These are phyloP conservation scores for Carex cristatella DNA, from an alignment of 176 grass and related monocot genomes.

Conservation along the genomic window DNA sequence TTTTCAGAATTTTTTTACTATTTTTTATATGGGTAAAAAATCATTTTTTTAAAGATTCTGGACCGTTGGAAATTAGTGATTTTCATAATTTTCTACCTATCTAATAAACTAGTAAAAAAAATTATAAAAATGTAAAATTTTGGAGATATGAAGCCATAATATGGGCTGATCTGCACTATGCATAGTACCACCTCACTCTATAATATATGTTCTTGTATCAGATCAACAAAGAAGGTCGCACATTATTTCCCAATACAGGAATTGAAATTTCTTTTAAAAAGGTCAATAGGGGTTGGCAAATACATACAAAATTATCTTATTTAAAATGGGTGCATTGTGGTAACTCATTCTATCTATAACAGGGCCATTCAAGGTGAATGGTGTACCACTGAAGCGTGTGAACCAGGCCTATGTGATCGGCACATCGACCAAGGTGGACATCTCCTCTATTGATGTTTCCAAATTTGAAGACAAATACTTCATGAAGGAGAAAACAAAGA, in stretches of 20 bases:
- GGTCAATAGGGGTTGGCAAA: background rate
- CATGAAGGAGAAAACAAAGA: constrained; percentile 64
- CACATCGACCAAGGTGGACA: constrained; percentile 81
- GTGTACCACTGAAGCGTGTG: constrained; percentile 73
- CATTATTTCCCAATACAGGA: background rate
- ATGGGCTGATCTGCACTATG: too few species aligned
- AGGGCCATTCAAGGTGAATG: constrained; percentile 96
- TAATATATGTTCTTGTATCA: background rate
- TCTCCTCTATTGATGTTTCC: constrained; percentile 51
- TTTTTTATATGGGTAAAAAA: too few species aligned
- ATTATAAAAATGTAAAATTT: too few species aligned
- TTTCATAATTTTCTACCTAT: too few species aligned
- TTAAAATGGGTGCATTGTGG: background rate
- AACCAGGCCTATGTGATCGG: constrained; percentile 70
- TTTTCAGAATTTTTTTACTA: too few species aligned
- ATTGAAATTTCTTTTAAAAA: background rate
- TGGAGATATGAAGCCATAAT: too few species aligned
- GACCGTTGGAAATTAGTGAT: too few species aligned
- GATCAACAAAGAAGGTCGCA: background rate
- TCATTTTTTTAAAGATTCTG: too few species aligned
- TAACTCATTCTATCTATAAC: background rate
- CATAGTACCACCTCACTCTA: background rate
- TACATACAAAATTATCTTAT: background rate
- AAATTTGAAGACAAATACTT: constrained; percentile 91
- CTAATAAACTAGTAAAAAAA: too few species aligned